phyloP scores from a whole-genome alignment of 2,329 filamentous ascomycete species.

The Diplocarpon rosae region DNA sequence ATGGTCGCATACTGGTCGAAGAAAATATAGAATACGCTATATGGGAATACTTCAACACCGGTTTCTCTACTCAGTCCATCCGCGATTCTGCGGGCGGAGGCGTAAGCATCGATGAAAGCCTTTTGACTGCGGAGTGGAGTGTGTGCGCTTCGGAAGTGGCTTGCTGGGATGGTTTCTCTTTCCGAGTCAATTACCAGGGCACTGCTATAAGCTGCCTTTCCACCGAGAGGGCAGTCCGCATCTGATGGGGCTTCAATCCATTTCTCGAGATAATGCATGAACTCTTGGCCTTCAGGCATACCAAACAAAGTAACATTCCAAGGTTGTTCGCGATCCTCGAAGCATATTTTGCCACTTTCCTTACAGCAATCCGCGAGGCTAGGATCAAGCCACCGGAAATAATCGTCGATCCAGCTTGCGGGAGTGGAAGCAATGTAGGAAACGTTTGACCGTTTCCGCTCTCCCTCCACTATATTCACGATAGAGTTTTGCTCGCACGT shows the following conservation, averaged over 20 bases:
- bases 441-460: conserved; percentile 77
- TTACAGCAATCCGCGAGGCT: conserved; percentile 47
- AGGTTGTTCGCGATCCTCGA: conserved; percentile 60
- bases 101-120: conserved; percentile 88
- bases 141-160: conserved; percentile 86
- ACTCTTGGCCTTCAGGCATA: conserved; percentile 91
- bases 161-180: conserved; percentile 59
- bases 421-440: conserved; percentile 83
- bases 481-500: conserved; percentile 77
- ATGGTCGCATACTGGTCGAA: conserved; percentile 95
- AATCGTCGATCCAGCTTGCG: conserved; percentile 95
- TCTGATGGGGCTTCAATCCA: conserved; percentile 75
- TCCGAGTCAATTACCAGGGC: conserved; percentile 70
- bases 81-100: conserved; percentile 79
- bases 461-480: conserved; percentile 83
- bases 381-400: conserved; percentile 93
- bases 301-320: conserved; percentile 87
- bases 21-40: conserved; percentile 97
- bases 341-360: conserved; percentile 53
- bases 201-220: conserved; percentile 75
- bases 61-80: conserved; percentile 61
- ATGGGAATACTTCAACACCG: conserved; percentile 80
- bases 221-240: conserved; percentile 77
- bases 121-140: conserved; percentile 76
- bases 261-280: conserved; percentile 71